A percentile compares a stretch with the other conserved stretches of the same genome.
Conservation (phyloP, 2,329 filamentous ascomycete genomes). For the Keithomyces neogunnii region DNA sequence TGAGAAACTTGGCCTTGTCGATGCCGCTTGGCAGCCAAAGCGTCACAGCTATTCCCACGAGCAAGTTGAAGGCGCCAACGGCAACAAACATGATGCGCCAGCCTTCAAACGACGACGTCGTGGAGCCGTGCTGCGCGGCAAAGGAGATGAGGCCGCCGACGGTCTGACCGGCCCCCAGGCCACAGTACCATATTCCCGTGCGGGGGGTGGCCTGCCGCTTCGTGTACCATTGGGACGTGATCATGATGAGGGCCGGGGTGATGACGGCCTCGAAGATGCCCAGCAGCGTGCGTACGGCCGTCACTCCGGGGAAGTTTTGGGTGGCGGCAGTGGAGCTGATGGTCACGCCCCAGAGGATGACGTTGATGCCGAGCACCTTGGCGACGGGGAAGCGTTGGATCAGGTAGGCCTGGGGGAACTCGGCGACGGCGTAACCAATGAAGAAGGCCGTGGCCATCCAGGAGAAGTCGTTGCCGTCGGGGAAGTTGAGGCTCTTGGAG, state of each 20-base stretch:
- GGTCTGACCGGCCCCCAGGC: slow-evolving; percentile 22
- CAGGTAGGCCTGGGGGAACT: slow-evolving; percentile 20
- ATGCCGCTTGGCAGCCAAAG: slow-evolving; percentile 32
- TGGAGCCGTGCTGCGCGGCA: slow-evolving; percentile 40
- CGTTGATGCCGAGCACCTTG: slow-evolving; percentile 24
- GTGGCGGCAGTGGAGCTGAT: slow-evolving; percentile 35
- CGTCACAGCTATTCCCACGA: slow-evolving; percentile 34
- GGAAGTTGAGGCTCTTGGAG: slow-evolving; percentile 18
- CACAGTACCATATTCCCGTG: slow-evolving; percentile 27
- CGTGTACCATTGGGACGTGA: slow-evolving; percentile 32
- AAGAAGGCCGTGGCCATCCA: slow-evolving; percentile 24
- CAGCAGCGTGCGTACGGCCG: slow-evolving; percentile 34
- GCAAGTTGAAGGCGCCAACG: slow-evolving; percentile 36
- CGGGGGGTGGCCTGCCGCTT: slow-evolving; percentile 35
- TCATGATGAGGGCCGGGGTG: slow-evolving; percentile 42
- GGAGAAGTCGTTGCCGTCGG: slow-evolving; percentile 20
- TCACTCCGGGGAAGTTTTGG: slow-evolving; percentile 31
- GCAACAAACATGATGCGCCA: slow-evolving; percentile 47
- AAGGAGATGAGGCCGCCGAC: slow-evolving; percentile 39
- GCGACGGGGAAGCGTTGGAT: slow-evolving; percentile 25
- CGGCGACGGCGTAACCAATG: slow-evolving; percentile 19
- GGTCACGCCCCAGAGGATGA: slow-evolving; percentile 26
- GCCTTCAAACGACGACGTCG: slow-evolving; percentile 19
- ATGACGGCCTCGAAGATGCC: slow-evolving; percentile 40
- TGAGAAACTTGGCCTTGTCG: slow-evolving; percentile 13